Evolutionary conservation across 179 eudicot genomes (phyloP).

Genomic region (Silene coronaria): DNA sequence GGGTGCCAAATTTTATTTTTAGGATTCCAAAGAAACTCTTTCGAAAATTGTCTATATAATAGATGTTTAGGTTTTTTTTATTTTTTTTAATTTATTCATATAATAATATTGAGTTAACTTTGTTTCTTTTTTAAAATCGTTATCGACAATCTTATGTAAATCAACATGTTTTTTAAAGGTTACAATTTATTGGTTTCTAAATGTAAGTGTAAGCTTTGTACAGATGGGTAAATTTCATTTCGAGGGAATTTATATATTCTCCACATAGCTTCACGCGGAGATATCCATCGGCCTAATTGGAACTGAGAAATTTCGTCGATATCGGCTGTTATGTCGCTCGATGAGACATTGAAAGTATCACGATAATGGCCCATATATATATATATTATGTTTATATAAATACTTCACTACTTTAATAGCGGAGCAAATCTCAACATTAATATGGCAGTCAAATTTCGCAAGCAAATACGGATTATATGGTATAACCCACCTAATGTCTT

Average conservation of each 20-base stretch:
- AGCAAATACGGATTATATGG: slow-evolving; percentile 8
- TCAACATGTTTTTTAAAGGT: too few relatives aligned
- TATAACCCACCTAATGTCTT: not conserved
- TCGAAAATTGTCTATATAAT: not conserved
- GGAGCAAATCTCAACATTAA: not conserved
- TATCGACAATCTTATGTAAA: too few relatives aligned
- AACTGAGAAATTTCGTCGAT: not conserved
- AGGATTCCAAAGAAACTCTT: not conserved
- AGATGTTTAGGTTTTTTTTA: too few relatives aligned
- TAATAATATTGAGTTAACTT: too few relatives aligned
- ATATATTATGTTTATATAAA: not conserved
- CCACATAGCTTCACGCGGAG: not conserved
- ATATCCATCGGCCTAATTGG: not conserved
- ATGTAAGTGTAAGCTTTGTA: not conserved
- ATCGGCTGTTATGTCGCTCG: too few relatives aligned
- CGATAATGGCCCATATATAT: not conserved
- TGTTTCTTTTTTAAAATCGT: too few relatives aligned
- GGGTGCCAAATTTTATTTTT: not conserved
- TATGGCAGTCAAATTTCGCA: not conserved
- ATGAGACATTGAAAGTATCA: not conserved
- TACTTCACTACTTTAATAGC: not conserved
- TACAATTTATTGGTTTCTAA: too few relatives aligned
- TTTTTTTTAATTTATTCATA: too few relatives aligned
- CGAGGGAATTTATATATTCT: not conserved
- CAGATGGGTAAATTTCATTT: not conserved